Evolutionary conservation across 208 protist genomes (phyloP).

Genomic region (Crithidia expoeki): DNA sequence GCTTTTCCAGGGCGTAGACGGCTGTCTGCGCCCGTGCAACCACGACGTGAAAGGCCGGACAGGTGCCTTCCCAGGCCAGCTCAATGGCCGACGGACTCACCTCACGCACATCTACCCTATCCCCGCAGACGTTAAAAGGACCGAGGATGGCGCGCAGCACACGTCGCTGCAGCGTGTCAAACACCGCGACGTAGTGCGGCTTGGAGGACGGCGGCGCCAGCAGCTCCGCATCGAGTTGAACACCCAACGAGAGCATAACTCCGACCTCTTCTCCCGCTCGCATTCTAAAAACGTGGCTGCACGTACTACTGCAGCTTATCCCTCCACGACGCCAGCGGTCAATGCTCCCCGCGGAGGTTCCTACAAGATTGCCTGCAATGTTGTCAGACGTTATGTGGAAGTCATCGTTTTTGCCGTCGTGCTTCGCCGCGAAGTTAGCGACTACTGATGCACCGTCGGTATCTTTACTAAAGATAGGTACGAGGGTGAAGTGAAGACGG

Average conservation of each 20-base stretch:
- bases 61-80: conserved; percentile 19
- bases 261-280: neutral
- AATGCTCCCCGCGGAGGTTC: too few species aligned
- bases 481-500: conserved; percentile 3
- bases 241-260: conserved; percentile 6
- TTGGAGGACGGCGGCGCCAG: neutral
- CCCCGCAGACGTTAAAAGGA: conserved; percentile 17
- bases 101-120: neutral
- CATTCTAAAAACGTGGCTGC: conserved; percentile 7
- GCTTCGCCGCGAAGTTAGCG: neutral
- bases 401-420: neutral
- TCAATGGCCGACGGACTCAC: neutral
- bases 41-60: neutral
- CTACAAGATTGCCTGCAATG: neutral
- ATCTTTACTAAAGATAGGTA: neutral
- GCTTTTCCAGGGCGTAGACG: neutral
- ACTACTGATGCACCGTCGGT: neutral
- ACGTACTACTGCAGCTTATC: neutral
- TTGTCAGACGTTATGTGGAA: neutral
- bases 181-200: neutral
- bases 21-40: neutral
- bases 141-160: conserved; percentile 10
- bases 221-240: conserved; percentile 12
- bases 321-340: neutral
- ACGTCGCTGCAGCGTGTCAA: conserved; percentile 10